Percentiles rank a stretch among this genome's conserved stretches.
Evolutionary conservation across 768 basidiomycete genomes (phyloP).

Genomic region (Psilocybe cyanescens): DNA sequence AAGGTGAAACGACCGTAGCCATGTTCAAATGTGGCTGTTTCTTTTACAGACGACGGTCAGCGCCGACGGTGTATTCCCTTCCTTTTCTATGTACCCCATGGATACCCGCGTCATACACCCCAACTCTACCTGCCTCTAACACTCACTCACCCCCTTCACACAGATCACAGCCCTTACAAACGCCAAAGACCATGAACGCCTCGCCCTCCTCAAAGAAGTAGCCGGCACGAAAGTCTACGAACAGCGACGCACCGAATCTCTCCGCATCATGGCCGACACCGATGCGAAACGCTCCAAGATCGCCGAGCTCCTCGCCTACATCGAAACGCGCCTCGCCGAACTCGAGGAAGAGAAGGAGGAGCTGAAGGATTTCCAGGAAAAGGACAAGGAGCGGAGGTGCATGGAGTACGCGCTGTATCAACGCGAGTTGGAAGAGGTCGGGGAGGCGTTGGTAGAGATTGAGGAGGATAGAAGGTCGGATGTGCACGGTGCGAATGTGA

Average conservation of each 20-base stretch:
- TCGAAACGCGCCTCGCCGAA: conserved; percentile 87
- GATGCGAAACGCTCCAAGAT: conserved; percentile 93
- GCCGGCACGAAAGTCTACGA: conserved; percentile 99
- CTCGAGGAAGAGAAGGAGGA: conserved; percentile 99
- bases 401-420: conserved; percentile 95
- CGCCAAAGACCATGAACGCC: conserved; percentile 92
- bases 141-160: background rate
- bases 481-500: conserved; percentile 80
- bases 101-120: no score
- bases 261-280: conserved; percentile 98
- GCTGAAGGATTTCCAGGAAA: conserved; percentile 93
- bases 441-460: conserved; percentile 82
- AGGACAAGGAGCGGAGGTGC: conserved; percentile 92
- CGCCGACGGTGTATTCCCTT: no score
- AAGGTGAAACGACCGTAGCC: no score
- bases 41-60: no score
- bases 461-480: conserved; percentile 82
- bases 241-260: conserved; percentile 86
- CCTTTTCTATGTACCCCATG: no score
- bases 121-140: background rate
- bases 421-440: conserved; percentile 88
- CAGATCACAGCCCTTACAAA: conserved; percentile 97
- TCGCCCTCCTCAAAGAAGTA: conserved; percentile 95
- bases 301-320: conserved; percentile 85
- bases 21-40: no score